Base-by-base conservation (phyloP, 768 basidiomycete genomes). In the Exidia glandulosa region DNA sequence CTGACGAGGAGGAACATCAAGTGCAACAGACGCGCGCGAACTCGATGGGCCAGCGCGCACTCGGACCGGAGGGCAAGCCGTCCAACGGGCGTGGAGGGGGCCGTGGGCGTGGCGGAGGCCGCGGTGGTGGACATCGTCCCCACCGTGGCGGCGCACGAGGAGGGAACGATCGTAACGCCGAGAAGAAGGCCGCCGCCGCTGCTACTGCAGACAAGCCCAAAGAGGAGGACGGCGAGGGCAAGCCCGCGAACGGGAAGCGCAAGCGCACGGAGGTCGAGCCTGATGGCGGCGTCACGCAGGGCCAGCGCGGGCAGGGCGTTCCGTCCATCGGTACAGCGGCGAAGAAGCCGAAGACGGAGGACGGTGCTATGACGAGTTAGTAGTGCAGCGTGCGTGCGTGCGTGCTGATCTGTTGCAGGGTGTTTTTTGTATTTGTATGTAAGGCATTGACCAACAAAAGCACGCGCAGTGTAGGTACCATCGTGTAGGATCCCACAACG, bases 1-100 rank as follows among this genome's bases (percentile, higher is more conserved):
- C 76, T 32, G 87, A 88, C 77, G 82, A 83, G 29, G 81, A 81
- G 55, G 88, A 90, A 65, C 85, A 83, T 66, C 72, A 74, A 1
- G 88, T 89, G 74, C 85, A 87, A 66, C 75, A 88, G 31, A 84
- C 88, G 67, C 85, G 88, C 12, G 88, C 87, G 2, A 80, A 85
- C 62, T 76, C 78, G 19, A 84, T 86, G 3, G 88, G 87, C 1
- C 80, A 78, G 63, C 77, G 76, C 3, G 71, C 67, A 13, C 67
- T 73, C 31, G 74, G 66, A 60, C 75, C 31, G 34, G 66, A 71
- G 19, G 75, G 75, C 55, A 25, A 14, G 48, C 29, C 13, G 71
- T 77, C 30, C n/a, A 58, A 56, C n/a, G n/a, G n/a, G n/a, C n/a
- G n/a, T n/a, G n/a, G n/a, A n/a, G n/a, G n/a, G n/a, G n/a, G n/a